Evolutionary conservation across 2,329 filamentous ascomycete species (phyloP), one percentile per base, ranked within the genome.

Genomic region (Penicillium olsonii): DNA sequence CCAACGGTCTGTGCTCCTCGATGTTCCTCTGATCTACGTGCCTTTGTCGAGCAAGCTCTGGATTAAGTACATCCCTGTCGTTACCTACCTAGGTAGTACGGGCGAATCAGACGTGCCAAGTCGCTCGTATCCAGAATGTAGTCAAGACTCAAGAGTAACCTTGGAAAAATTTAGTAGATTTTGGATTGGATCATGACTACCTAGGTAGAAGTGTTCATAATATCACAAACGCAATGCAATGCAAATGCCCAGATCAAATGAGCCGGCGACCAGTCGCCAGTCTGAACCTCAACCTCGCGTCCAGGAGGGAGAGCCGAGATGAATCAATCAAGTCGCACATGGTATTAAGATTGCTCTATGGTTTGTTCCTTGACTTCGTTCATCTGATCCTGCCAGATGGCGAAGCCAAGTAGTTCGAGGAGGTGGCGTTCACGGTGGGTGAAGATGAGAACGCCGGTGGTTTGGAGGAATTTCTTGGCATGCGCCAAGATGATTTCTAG

Each of bases 401-500:
- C 56, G 37, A 54, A 57, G 5, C 56, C 56, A 1, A 59, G 26
- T 22, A 63, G 20, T 39, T 63, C 61, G 11, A 63, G 50, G 2
- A 63, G 43, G 42, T 62, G 42, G 20, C 60, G 53, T 42, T 63
- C 60, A 8, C 60, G 60, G 49, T 63, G 43, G 11, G 44, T 56
- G 29, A 63, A 62, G 5, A 56, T 20, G 2, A 39, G 29, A 2
- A 56, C 50, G 12, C 54, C 61, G 1, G 53, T 54, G 1, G 27
- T 50, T 29, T 20, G 40, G 4, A 63, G 12, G 8, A 63, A 63
- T 1, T 20, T 18, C 10, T 45, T 41, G 10, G 58, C 48, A 17
- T 61, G 56, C 12, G 43, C 19, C 0, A 53, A 24, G 5, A 58
- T 44, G 11, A 27, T 41, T 2, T 18, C 14, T 14, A 24, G 19